These are phyloP conservation scores for Spinacia oleracea DNA, from an alignment of 179 eudicot genomes.

Conservation along the genomic window DNA sequence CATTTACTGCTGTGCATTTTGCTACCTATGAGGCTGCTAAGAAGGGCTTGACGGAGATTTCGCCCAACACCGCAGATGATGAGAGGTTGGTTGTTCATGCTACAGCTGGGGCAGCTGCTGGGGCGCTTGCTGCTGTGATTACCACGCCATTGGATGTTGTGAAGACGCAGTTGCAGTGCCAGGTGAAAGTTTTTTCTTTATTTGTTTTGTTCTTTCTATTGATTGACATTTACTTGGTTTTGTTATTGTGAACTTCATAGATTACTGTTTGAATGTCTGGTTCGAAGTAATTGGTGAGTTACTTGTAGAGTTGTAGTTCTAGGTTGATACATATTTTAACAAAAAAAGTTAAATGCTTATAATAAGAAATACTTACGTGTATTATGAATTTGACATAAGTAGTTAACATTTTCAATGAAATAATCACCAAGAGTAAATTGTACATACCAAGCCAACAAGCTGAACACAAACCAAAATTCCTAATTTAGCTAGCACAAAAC, in stretches of 20 bases:
- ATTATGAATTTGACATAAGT: too few relatives aligned
- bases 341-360: too few relatives aligned
- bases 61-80: conserved; percentile 56
- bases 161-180: conserved; percentile 93
- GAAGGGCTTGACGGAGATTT: conserved; percentile 61
- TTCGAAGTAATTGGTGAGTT: background rate
- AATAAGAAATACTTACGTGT: too few relatives aligned
- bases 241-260: background rate
- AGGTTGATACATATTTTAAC: too few relatives aligned
- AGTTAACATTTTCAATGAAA: too few relatives aligned
- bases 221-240: too few relatives aligned
- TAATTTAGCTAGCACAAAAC: too few relatives aligned
- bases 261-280: background rate
- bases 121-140: conserved; percentile 70
- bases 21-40: conserved; percentile 88
- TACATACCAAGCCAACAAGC: too few relatives aligned
- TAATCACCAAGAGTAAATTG: too few relatives aligned
- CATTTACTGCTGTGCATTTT: conserved; percentile 87
- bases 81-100: conserved; percentile 79
- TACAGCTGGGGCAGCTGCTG: conserved; percentile 90
- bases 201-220: background rate
- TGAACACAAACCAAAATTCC: too few relatives aligned
- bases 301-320: background rate
- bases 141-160: conserved; percentile 97
- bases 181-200: conserved; percentile 43